phyloP scores from a whole-genome alignment of 2,329 filamentous ascomycete genomes.

The Pezicula radicicola region DNA sequence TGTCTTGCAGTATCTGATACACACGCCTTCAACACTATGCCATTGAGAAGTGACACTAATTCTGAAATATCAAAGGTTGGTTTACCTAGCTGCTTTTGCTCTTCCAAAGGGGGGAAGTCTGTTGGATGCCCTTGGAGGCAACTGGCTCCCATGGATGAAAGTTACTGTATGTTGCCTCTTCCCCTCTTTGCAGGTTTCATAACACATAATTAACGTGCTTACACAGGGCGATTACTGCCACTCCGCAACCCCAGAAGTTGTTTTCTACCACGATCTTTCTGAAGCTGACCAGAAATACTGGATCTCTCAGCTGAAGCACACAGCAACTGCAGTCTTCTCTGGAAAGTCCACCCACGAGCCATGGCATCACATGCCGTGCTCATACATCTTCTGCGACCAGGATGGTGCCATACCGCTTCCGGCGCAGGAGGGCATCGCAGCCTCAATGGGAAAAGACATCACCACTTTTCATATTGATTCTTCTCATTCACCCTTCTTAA shows the following conservation, averaged over 20 bases:
- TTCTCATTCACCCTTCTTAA: constrained; percentile 3
- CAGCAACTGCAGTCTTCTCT: neutral
- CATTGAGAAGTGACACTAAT: too few species aligned
- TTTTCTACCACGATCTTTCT: constrained; percentile 4
- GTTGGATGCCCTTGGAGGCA: constrained; percentile 1
- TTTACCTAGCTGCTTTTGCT: constrained; percentile 2
- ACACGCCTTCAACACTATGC: too few species aligned
- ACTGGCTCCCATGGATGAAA: constrained; percentile 1
- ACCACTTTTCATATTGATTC: neutral
- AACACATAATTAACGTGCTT: neutral
- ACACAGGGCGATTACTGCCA: neutral
- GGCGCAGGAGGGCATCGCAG: neutral
- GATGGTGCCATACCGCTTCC: neutral
- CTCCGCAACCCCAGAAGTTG: neutral
- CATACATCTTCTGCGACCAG: neutral
- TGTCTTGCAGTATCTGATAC: too few species aligned
- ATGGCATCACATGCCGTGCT: constrained; percentile 2
- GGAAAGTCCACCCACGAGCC: constrained; percentile 1
- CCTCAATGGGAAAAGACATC: constrained; percentile 1
- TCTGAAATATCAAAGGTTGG: neutral
- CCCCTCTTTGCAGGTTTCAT: neutral
- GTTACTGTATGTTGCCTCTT: neutral
- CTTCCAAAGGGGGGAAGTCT: constrained; percentile 2
- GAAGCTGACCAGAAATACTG: constrained; percentile 1
- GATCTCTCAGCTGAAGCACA: neutral